Percentiles rank a stretch among this genome's conserved stretches.
Conservation (phyloP, 2,329 filamentous ascomycete species). For the Neofusicoccum parvum region DNA sequence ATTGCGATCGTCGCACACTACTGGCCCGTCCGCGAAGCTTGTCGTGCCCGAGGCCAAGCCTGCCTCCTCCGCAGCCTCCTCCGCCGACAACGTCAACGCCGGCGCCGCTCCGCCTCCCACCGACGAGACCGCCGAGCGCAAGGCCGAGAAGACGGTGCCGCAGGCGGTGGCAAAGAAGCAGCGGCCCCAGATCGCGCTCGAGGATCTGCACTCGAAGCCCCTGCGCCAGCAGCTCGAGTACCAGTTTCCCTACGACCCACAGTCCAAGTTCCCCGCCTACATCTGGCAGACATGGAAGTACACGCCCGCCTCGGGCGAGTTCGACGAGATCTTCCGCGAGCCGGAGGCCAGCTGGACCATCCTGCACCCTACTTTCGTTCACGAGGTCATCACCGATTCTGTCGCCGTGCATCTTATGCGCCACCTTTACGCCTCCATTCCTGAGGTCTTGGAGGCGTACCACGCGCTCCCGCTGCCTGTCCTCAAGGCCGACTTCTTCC, state of each 20-base stretch:
- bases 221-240: constrained; percentile 82
- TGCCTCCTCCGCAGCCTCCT: constrained; percentile 24
- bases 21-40: constrained; percentile 31
- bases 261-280: constrained; percentile 89
- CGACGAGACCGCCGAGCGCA: constrained; percentile 22
- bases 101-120: not conserved
- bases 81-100: not conserved
- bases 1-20: constrained; percentile 61
- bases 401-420: constrained; percentile 79
- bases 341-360: constrained; percentile 89
- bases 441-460: constrained; percentile 54
- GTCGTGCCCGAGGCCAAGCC: constrained; percentile 32
- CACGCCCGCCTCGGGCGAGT: constrained; percentile 74
- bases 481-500: constrained; percentile 67
- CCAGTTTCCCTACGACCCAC: constrained; percentile 90
- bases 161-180: constrained; percentile 43
- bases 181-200: constrained; percentile 62
- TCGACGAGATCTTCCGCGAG: constrained; percentile 72
- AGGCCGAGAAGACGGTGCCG: constrained; percentile 24
- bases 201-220: constrained; percentile 71
- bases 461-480: constrained; percentile 52
- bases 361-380: constrained; percentile 85
- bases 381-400: constrained; percentile 94
- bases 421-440: constrained; percentile 77
- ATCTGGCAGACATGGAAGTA: constrained; percentile 99